These are phyloP conservation scores for Teunomyces aglyptinius DNA, from an alignment of 805 yeast genomes.

Conservation along the genomic window DNA sequence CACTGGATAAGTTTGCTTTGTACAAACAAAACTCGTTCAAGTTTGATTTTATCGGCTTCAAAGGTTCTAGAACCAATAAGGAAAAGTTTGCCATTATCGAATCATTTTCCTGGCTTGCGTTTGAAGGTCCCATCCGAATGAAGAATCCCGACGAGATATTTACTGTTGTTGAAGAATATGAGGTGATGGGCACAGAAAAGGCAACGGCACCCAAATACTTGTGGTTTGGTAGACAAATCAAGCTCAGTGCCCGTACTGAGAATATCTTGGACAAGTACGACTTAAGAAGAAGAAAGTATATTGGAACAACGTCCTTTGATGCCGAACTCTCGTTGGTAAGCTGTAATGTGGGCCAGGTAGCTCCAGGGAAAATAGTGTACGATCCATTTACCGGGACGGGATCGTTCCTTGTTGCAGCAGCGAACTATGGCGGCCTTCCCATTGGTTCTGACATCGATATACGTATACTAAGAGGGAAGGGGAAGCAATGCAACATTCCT, in stretches of 20 bases:
- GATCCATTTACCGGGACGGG: conserved; percentile 99
- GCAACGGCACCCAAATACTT: conserved; percentile 51
- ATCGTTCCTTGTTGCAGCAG: conserved; percentile 85
- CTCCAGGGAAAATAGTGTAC: conserved; percentile 63
- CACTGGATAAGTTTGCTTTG: conserved; percentile 27
- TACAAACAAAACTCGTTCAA: conserved; percentile 60
- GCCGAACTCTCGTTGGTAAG: conserved; percentile 87
- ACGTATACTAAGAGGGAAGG: conserved; percentile 70
- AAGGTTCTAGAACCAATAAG: conserved; percentile 56
- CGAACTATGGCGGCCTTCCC: conserved; percentile 75
- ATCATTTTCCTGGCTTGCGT: conserved; percentile 63
- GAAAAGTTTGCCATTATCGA: conserved; percentile 65
- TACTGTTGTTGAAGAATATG: conserved; percentile 73
- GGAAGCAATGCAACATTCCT: conserved; percentile 47
- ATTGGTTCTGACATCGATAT: conserved; percentile 92
- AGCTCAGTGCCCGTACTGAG: conserved; percentile 56
- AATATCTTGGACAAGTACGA: conserved; percentile 76
- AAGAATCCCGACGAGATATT: conserved; percentile 71
- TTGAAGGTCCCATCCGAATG: conserved; percentile 76
- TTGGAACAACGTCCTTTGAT: conserved; percentile 96
- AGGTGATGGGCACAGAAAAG: conserved; percentile 44
- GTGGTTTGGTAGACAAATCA: conserved; percentile 77
- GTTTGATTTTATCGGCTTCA: conserved; percentile 77
- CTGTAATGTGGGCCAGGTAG: conserved; percentile 80
- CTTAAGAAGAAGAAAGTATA: conserved; percentile 76